These are phyloP conservation scores for Calcarisporium arbuscula DNA, from an alignment of 2,329 filamentous ascomycete genomes.

Conservation along the genomic window DNA sequence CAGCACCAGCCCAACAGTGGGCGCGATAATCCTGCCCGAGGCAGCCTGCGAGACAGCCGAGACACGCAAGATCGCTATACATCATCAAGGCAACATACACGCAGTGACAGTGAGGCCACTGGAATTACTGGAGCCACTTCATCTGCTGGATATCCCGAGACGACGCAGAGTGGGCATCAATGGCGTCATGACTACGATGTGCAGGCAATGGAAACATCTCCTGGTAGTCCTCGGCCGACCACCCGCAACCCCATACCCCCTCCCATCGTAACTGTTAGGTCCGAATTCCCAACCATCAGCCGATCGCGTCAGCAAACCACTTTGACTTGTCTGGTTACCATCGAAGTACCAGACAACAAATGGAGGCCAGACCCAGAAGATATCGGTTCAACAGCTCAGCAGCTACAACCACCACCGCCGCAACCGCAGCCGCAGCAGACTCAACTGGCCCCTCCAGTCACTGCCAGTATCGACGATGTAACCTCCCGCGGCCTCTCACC, in stretches of 20 bases:
- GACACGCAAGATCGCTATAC: constrained; percentile 42
- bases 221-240: constrained; percentile 65
- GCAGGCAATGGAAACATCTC: constrained; percentile 87
- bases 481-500: constrained; percentile 55
- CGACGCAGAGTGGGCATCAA: constrained; percentile 60
- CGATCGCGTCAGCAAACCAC: constrained; percentile 91
- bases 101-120: constrained; percentile 74
- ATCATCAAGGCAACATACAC: constrained; percentile 53
- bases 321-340: constrained; percentile 85
- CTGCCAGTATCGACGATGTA: constrained; percentile 43
- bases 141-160: constrained; percentile 73
- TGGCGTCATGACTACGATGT: constrained; percentile 91
- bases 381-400: constrained; percentile 47
- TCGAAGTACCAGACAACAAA: constrained; percentile 88
- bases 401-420: too few species aligned
- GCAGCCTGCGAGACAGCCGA: constrained; percentile 42
- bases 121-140: constrained; percentile 64
- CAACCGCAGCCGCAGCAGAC: constrained; percentile 1
- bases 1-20: constrained; percentile 23
- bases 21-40: constrained; percentile 28
- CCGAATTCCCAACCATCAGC: constrained; percentile 92
- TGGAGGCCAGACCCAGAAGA: constrained; percentile 86
- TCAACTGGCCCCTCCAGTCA: constrained; percentile 34
- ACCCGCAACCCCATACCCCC: constrained; percentile 83
- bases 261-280: constrained; percentile 88